Evolutionary conservation across 441 rosid genomes (phyloP).

Genomic region (Kokia cookei): DNA sequence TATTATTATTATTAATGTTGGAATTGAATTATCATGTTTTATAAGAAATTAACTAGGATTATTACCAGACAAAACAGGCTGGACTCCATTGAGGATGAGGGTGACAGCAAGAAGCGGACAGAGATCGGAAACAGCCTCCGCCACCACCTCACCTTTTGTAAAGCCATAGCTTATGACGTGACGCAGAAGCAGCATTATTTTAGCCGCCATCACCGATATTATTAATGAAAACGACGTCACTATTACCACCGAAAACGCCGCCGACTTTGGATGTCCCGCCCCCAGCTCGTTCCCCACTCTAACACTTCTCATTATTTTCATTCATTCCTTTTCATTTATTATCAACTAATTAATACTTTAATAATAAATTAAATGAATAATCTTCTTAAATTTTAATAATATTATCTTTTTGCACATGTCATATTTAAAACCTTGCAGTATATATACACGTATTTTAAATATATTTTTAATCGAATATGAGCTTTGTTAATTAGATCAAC

Average conservation of each 20-base stretch:
- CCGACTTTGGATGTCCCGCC: constrained; percentile 54
- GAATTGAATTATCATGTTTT: background rate
- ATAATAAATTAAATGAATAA: too few relatives aligned
- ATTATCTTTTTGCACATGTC: too few relatives aligned
- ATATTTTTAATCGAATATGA: too few relatives aligned
- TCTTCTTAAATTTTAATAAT: too few relatives aligned
- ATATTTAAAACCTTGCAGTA: too few relatives aligned
- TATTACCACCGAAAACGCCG: constrained; percentile 38
- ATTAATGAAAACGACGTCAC: constrained; percentile 35
- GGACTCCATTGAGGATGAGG: constrained; percentile 49
- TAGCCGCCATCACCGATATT: constrained; percentile 26
- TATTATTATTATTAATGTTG: too few relatives aligned
- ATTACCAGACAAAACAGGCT: constrained; percentile 50
- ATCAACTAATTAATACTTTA: too few relatives aligned
- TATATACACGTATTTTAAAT: too few relatives aligned
- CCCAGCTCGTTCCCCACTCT: constrained; percentile 69
- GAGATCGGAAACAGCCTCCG: constrained; percentile 54
- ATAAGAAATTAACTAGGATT: too few relatives aligned
- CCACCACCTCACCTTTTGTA: constrained; percentile 44
- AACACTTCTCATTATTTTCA: constrained; percentile 24
- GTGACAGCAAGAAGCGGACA: constrained; percentile 52
- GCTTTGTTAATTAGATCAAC: too few relatives aligned
- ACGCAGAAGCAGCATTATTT: constrained; percentile 20
- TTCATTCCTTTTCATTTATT: background rate
- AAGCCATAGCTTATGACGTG: constrained; percentile 43